Conservation (phyloP, 805 yeast species). For the Monosporozyma aerobia region DNA sequence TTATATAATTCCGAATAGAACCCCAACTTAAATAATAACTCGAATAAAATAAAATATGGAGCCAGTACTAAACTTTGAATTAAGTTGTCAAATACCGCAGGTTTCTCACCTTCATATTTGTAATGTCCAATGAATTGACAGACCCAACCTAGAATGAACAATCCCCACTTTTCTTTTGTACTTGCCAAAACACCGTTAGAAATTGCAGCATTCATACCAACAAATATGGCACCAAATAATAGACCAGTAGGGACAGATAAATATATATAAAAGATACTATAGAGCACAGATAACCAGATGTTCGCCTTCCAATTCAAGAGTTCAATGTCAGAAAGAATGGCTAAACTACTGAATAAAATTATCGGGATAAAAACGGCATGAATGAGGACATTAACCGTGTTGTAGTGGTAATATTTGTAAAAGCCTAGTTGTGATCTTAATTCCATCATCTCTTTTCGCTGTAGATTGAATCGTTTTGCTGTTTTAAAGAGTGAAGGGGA, state of each 20-base stretch:
- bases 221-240: constrained; percentile 34
- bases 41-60: constrained; percentile 81
- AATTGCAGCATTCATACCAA: constrained; percentile 24
- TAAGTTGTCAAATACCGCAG: constrained; percentile 77
- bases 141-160: constrained; percentile 59
- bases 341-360: constrained; percentile 46
- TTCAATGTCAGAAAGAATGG: constrained; percentile 5
- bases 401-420: constrained; percentile 47
- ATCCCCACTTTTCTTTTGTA: constrained; percentile 3
- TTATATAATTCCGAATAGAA: constrained; percentile 34
- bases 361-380: constrained; percentile 76
- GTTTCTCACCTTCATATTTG: constrained; percentile 68
- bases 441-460: constrained; percentile 5
- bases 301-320: background rate
- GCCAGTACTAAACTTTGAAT: constrained; percentile 83
- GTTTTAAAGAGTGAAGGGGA: background rate
- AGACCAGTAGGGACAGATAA: constrained; percentile 48
- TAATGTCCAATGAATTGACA: constrained; percentile 87
- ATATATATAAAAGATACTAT: constrained; percentile 40
- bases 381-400: constrained; percentile 56
- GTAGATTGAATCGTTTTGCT: background rate
- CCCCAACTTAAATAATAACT: constrained; percentile 63
- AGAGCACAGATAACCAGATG: constrained; percentile 29
- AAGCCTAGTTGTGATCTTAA: constrained; percentile 41
- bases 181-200: constrained; percentile 6